A percentile compares a stretch with the other conserved stretches of the same genome.
These are phyloP conservation scores for Phytophthora pistaciae DNA, from an alignment of 352 stramenopile genomes.

Conservation along the genomic window DNA sequence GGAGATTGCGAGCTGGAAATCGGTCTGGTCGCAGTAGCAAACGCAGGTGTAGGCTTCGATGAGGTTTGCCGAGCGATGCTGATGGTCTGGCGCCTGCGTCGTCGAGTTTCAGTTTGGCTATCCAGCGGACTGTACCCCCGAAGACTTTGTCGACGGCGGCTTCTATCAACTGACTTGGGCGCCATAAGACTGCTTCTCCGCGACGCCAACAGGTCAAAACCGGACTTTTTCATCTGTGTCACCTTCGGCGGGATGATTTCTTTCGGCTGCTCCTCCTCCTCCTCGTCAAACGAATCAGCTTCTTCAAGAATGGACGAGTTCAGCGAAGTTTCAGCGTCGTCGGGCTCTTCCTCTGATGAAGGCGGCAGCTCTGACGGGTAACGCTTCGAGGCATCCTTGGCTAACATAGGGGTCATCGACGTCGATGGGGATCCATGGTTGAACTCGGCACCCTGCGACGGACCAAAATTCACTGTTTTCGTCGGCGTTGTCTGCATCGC, in stretches of 20 bases:
- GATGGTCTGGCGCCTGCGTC: conserved; percentile 55
- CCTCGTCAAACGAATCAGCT: conserved; percentile 61
- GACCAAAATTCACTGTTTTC: conserved; percentile 89
- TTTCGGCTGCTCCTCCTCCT: conserved; percentile 48
- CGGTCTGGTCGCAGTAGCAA: conserved; percentile 6
- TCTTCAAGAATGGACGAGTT: conserved; percentile 89
- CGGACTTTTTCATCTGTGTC: conserved; percentile 30
- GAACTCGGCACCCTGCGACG: conserved; percentile 81
- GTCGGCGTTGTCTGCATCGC: conserved; percentile 66
- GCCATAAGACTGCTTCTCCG: conserved; percentile 41
- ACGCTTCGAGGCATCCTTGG: conserved; percentile 62
- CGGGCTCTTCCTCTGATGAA: conserved; percentile 54
- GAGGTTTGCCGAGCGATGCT: conserved; percentile 31
- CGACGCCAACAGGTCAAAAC: conserved; percentile 36
- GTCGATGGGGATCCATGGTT: conserved; percentile 81
- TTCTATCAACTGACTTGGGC: conserved; percentile 40
- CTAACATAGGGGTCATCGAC: conserved; percentile 88
- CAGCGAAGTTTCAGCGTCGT: conserved; percentile 84
- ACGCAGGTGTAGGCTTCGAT: conserved; percentile 15
- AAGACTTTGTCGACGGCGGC: conserved; percentile 67
- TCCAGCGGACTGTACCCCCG: conserved; percentile 84
- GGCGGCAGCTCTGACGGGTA: conserved; percentile 67
- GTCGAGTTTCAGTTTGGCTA: conserved; percentile 70
- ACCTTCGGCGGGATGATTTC: conserved; percentile 25
- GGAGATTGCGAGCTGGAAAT: conserved; percentile 20